Percentiles rank a stretch among this genome's conserved stretches.
phyloP scores from a whole-genome alignment of 148 eudicot genomes.

The Arctostaphylos glauca region DNA sequence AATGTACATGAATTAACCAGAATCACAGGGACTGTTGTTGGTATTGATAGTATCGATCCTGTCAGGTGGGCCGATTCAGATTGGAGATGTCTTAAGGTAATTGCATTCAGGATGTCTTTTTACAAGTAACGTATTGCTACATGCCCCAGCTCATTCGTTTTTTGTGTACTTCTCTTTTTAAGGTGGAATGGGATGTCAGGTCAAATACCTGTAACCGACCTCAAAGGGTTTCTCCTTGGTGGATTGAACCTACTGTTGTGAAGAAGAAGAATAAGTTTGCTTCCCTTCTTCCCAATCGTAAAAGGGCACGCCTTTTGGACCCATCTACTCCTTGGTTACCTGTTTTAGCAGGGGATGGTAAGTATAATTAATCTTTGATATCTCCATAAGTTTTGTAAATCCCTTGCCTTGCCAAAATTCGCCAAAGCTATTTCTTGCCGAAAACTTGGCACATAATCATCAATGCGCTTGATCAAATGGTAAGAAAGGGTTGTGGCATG shows the following conservation, averaged over 20 bases:
- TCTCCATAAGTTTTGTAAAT: neutral
- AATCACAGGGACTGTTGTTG: slow-evolving; percentile 21
- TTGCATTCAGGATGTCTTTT: neutral
- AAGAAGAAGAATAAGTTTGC: neutral
- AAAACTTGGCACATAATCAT: neutral
- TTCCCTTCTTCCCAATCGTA: neutral
- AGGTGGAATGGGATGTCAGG: slow-evolving; percentile 24
- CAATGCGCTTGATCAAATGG: neutral
- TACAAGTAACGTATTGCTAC: neutral
- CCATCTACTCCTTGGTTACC: neutral
- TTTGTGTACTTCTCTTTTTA: neutral
- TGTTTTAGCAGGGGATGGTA: neutral
- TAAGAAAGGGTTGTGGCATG: neutral
- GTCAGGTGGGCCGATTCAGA: slow-evolving; percentile 24
- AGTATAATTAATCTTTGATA: neutral
- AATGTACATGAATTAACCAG: slow-evolving; percentile 11
- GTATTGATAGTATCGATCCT: slow-evolving; percentile 15
- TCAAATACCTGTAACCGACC: neutral
- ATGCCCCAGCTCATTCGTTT: neutral
- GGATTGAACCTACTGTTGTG: slow-evolving; percentile 11
- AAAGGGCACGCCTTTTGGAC: slow-evolving; percentile 18
- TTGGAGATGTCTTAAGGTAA: slow-evolving; percentile 27
- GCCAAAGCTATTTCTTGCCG: neutral
- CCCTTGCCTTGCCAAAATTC: neutral
- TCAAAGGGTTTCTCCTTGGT: slow-evolving; percentile 26